Conservation (phyloP, 176 grass and related monocot species). For the Dendrocalamus sinicus region DNA sequence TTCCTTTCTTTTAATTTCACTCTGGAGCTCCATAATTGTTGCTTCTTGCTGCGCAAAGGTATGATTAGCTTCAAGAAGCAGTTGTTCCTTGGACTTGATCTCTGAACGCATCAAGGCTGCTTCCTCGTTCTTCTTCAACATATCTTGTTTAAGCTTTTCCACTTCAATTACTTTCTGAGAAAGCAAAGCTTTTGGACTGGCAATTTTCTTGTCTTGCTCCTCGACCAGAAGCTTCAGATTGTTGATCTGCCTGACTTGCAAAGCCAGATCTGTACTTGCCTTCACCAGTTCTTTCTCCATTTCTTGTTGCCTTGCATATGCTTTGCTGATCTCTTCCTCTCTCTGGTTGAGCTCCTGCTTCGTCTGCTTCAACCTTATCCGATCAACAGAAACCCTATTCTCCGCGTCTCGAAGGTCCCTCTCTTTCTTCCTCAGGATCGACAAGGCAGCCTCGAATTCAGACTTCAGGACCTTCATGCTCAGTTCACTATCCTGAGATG, state of each 20-base stretch:
- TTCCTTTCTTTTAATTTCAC: slow-evolving; percentile 65
- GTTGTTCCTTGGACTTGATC: slow-evolving; percentile 61
- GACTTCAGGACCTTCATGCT: slow-evolving; percentile 66
- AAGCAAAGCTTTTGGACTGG: slow-evolving; percentile 56
- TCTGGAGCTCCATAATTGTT: slow-evolving; percentile 50
- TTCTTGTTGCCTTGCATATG: slow-evolving; percentile 65
- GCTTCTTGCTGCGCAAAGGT: slow-evolving; percentile 57
- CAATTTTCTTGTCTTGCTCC: slow-evolving; percentile 63
- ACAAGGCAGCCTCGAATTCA: slow-evolving; percentile 71
- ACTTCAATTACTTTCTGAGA: slow-evolving; percentile 66
- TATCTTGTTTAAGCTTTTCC: slow-evolving; percentile 65
- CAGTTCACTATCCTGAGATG: slow-evolving; percentile 53
- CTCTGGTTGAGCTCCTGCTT: slow-evolving; percentile 73
- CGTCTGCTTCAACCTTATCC: slow-evolving; percentile 55
- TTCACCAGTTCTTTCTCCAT: slow-evolving; percentile 71
- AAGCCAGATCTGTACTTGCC: slow-evolving; percentile 57
- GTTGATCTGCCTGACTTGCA: slow-evolving; percentile 70
- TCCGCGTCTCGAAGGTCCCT: slow-evolving; percentile 63
- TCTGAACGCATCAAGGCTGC: slow-evolving; percentile 52
- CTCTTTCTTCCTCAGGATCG: slow-evolving; percentile 63
- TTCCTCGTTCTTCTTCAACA: slow-evolving; percentile 71
- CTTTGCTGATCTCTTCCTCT: slow-evolving; percentile 64
- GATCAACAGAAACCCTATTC: slow-evolving; percentile 62
- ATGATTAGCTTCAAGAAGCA: slow-evolving; percentile 56
- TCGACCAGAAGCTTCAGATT: slow-evolving; percentile 63